Percentiles rank a stretch among this genome's conserved stretches.
Evolutionary conservation across 2,329 filamentous ascomycete species (phyloP).

Genomic region (Lachnellula hyalina): DNA sequence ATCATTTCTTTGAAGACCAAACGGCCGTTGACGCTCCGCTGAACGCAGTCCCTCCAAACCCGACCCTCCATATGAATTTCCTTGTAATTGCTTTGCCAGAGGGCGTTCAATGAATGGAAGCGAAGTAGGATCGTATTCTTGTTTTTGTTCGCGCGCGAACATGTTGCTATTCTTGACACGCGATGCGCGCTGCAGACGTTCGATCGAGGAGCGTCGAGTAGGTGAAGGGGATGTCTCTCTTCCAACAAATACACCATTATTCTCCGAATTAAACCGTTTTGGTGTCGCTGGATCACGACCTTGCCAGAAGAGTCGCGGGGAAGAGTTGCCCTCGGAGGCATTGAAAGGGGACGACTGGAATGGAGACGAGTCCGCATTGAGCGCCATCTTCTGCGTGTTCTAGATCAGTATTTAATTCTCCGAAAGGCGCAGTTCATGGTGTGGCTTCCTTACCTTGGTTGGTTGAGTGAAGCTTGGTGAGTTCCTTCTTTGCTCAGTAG

Average conservation of each 20-base stretch:
- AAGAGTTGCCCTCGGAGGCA: conserved; percentile 52
- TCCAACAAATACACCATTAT: conserved; percentile 60
- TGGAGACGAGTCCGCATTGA: conserved; percentile 71
- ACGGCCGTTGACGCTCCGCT: conserved; percentile 38
- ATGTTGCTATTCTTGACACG: conserved; percentile 98
- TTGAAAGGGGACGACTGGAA: conserved; percentile 77
- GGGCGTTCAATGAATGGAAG: conserved; percentile 77
- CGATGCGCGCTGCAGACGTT: conserved; percentile 89
- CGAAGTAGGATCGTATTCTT: conserved; percentile 82
- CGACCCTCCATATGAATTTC: conserved; percentile 61
- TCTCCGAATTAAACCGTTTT: conserved; percentile 62
- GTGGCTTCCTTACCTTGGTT: conserved; percentile 54
- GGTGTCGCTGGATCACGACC: conserved; percentile 63
- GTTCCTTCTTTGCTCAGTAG: conserved; percentile 80
- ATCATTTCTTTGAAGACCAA: conserved; percentile 47
- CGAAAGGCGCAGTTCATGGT: conserved; percentile 6
- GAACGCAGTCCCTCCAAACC: conserved; percentile 49
- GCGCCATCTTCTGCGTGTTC: conserved; percentile 54
- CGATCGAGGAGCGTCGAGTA: conserved; percentile 81
- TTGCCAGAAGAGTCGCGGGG: conserved; percentile 89
- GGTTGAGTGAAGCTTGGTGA: conserved; percentile 82
- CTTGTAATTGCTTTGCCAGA: conserved; percentile 66
- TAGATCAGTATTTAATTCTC: conserved; percentile 26
- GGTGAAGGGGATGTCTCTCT: conserved; percentile 57
- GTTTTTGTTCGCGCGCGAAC: conserved; percentile 85